Evolutionary conservation across 805 yeast genomes (phyloP).

Genomic region (Candida xyloterini): DNA sequence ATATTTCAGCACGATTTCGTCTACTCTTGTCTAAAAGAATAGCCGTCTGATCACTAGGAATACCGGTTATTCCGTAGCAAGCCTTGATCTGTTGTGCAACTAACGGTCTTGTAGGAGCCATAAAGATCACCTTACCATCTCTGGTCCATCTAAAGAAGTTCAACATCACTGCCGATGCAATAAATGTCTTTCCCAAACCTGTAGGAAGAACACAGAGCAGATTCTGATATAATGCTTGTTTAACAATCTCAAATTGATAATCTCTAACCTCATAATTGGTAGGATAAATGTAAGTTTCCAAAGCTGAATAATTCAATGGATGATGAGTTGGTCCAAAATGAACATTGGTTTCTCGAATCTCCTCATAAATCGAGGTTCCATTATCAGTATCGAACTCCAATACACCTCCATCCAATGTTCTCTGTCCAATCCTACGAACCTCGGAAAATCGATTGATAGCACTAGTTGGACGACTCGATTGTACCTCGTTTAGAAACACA

Average conservation of each 20-base stretch:
- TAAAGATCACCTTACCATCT: slow-evolving; percentile 74
- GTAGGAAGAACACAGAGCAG: slow-evolving; percentile 91
- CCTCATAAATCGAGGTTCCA: slow-evolving; percentile 25
- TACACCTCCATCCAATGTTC: slow-evolving; percentile 25
- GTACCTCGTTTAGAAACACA: slow-evolving; percentile 13
- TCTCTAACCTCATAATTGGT: slow-evolving; percentile 80
- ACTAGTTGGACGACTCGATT: neutral
- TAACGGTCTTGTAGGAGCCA: slow-evolving; percentile 96
- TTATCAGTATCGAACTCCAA: slow-evolving; percentile 13
- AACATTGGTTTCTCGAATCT: slow-evolving; percentile 24
- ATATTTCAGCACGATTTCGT: slow-evolving; percentile 66
- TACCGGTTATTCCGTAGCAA: slow-evolving; percentile 81
- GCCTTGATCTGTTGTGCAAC: slow-evolving; percentile 97
- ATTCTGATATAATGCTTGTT: slow-evolving; percentile 68
- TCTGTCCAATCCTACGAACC: slow-evolving; percentile 21
- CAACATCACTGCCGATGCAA: slow-evolving; percentile 91
- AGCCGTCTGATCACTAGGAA: slow-evolving; percentile 74
- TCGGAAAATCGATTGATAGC: slow-evolving; percentile 22
- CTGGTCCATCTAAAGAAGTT: slow-evolving; percentile 87
- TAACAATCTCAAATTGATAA: slow-evolving; percentile 81
- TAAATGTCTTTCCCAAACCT: slow-evolving; percentile 95
- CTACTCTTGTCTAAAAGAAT: slow-evolving; percentile 57
- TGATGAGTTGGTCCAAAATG: slow-evolving; percentile 47
- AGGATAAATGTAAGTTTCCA: slow-evolving; percentile 70
- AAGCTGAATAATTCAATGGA: slow-evolving; percentile 37